These are phyloP conservation scores for Sicyos baderoa DNA, from an alignment of 306 rosid genomes.

Conservation along the genomic window DNA sequence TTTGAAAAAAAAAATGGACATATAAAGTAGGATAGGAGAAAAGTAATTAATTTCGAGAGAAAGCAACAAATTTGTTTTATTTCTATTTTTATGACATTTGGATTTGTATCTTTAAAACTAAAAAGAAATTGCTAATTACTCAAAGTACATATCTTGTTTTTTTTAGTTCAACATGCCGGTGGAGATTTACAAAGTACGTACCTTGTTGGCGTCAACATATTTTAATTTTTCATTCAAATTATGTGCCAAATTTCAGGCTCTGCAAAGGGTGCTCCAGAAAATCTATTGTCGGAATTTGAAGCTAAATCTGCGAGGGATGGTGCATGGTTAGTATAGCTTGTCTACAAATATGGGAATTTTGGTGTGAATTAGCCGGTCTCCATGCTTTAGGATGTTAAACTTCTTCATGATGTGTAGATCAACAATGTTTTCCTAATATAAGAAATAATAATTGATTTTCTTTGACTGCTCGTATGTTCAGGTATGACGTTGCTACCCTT, in stretches of 20 bases:
- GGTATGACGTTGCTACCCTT: constrained; percentile 85
- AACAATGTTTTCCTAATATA: not conserved
- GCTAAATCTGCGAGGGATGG: constrained; percentile 98
- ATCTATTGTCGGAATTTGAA: constrained; percentile 70
- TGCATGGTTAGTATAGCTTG: constrained; percentile 72
- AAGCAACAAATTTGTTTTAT: not conserved
- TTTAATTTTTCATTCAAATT: constrained; percentile 19
- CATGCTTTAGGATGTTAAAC: not conserved
- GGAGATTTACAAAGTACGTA: not conserved
- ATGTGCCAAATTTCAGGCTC: constrained; percentile 39
- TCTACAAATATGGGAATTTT: constrained; percentile 25
- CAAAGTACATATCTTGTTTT: not conserved
- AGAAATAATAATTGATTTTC: not conserved
- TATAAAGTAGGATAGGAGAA: not conserved
- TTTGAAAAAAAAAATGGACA: not conserved
- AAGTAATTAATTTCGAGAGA: not conserved
- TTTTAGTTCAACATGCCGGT: not conserved
- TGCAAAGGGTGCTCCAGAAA: constrained; percentile 57
- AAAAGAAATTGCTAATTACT: not conserved
- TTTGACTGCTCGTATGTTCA: constrained; percentile 18
- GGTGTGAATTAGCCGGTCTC: constrained; percentile 8
- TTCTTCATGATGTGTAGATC: constrained; percentile 12
- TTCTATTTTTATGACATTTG: not conserved
- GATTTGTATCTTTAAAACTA: not conserved
- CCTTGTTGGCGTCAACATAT: not conserved